phyloP scores from a whole-genome alignment of 345 rosid species.

The Angophora floribunda region DNA sequence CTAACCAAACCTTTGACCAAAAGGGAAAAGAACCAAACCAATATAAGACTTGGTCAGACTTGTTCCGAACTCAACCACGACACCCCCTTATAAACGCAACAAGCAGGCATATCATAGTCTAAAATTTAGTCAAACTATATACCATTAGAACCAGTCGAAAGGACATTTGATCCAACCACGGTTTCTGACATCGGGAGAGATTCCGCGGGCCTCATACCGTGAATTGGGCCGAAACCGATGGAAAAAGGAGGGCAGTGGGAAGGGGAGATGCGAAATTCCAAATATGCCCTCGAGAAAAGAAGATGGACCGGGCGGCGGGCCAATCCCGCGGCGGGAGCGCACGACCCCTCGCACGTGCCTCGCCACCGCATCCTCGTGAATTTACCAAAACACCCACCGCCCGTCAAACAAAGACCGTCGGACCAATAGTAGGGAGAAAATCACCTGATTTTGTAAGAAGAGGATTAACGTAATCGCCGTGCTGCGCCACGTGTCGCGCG shows the following conservation, averaged over 20 bases:
- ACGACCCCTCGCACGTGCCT: no score
- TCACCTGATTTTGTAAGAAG: neutral
- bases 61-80: neutral
- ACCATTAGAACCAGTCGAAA: neutral
- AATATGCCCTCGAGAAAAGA: neutral
- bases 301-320: neutral
- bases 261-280: neutral
- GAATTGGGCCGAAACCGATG: neutral
- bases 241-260: neutral
- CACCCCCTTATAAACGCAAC: neutral
- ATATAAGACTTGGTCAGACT: neutral
- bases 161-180: neutral
- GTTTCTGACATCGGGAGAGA: neutral
- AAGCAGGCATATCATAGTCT: neutral
- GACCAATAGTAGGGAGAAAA: no score
- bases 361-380: rapidly evolving
- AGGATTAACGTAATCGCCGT: neutral
- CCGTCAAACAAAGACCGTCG: neutral
- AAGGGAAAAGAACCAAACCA: neutral
- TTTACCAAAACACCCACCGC: neutral
- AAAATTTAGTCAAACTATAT: neutral
- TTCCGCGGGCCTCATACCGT: neutral
- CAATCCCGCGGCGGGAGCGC: no score
- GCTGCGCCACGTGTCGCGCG: neutral
- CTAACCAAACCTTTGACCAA: no score